Evolutionary conservation across 108 stramenopile species (phyloP).

Genomic region (Skeletonema tropicum): DNA sequence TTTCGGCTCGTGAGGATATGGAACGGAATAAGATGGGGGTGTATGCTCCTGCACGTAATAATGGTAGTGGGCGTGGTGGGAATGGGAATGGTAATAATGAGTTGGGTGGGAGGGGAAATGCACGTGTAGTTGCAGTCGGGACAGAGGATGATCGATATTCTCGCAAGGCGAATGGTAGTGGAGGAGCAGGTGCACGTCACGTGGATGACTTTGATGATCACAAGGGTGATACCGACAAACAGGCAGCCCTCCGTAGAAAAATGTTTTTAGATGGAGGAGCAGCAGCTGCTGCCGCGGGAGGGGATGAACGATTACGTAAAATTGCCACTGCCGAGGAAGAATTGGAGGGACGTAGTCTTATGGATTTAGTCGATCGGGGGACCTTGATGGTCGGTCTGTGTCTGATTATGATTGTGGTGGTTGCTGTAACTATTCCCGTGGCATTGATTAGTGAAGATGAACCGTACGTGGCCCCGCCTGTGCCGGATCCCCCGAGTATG

Average conservation of each 20-base stretch:
- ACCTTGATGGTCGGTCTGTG: constrained; percentile 41
- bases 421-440: constrained; percentile 43
- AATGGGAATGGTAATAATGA: background rate
- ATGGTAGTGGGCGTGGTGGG: background rate
- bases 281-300: background rate
- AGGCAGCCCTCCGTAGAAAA: background rate
- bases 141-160: background rate
- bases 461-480: constrained; percentile 27
- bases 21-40: background rate
- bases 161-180: background rate
- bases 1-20: background rate
- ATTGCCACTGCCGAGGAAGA: constrained; percentile 39
- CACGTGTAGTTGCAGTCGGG: background rate
- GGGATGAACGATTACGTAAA: constrained; percentile 7
- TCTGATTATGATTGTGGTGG: constrained; percentile 39
- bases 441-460: constrained; percentile 35
- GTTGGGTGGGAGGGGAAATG: background rate
- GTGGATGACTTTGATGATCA: background rate
- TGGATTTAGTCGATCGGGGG: constrained; percentile 28
- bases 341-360: constrained; percentile 17
- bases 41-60: background rate
- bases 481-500: constrained; percentile 19
- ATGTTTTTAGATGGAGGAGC: background rate
- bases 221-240: background rate
- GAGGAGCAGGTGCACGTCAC: background rate